Evolutionary conservation across 768 basidiomycete genomes (phyloP).

Genomic region (Tulasnella calospora): DNA sequence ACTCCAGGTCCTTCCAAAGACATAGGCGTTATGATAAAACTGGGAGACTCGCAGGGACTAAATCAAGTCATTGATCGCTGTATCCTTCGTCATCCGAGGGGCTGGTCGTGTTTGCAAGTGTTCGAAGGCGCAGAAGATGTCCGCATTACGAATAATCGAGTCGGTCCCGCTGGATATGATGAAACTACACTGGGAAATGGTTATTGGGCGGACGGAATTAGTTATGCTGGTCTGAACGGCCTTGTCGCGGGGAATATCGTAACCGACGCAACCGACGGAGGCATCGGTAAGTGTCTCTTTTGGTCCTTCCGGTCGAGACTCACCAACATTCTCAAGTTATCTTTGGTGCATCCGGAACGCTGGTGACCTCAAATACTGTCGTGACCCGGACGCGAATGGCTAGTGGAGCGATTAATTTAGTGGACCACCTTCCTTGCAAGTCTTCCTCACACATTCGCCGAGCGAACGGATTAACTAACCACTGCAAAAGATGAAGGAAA

Average conservation of each 20-base stretch:
- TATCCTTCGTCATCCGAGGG: constrained; percentile 30
- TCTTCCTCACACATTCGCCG: background rate
- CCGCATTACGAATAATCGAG: constrained; percentile 15
- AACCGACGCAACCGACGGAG: constrained; percentile 31
- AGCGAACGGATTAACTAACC: background rate
- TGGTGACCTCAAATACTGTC: constrained; percentile 32
- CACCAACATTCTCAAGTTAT: constrained; percentile 15
- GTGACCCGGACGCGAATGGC: constrained; percentile 27
- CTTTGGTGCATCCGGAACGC: constrained; percentile 31
- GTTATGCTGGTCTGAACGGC: constrained; percentile 30
- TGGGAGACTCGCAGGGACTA: constrained; percentile 27
- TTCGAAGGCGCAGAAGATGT: constrained; percentile 29
- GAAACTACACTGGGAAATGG: constrained; percentile 16
- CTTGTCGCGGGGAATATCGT: constrained; percentile 32
- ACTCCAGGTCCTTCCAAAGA: background rate
- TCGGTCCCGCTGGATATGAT: constrained; percentile 30
- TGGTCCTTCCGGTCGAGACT: background rate
- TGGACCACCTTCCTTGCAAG: constrained; percentile 30
- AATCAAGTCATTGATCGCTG: constrained; percentile 32
- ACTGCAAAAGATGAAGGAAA: constrained; percentile 6
- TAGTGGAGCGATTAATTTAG: constrained; percentile 33
- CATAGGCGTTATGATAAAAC: constrained; percentile 30
- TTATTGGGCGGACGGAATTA: constrained; percentile 32
- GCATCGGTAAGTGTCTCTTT: constrained; percentile 28
- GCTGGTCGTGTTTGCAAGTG: constrained; percentile 32